Evolutionary conservation across 2,329 filamentous ascomycete species (phyloP).

Genomic region (Scedosporium minutisporum): DNA sequence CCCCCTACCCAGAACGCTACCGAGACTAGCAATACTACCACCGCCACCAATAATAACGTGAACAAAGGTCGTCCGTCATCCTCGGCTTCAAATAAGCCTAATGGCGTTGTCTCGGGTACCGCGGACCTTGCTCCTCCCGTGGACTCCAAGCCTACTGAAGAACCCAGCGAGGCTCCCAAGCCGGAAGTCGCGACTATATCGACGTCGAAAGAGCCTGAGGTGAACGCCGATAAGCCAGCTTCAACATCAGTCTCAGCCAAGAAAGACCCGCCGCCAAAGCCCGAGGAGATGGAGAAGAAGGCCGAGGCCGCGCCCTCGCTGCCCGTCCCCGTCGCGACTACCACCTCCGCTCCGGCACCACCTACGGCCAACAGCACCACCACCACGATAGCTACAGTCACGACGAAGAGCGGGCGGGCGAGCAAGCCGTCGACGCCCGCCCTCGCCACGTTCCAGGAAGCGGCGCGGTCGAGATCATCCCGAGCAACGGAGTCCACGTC

Average conservation of each 20-base stretch:
- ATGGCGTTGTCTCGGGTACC: slow-evolving; percentile 33
- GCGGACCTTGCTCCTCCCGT: slow-evolving; percentile 24
- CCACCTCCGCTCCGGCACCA: slow-evolving; percentile 30
- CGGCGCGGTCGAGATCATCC: slow-evolving; percentile 42
- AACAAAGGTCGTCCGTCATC: slow-evolving; percentile 48
- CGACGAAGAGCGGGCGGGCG: slow-evolving; percentile 56
- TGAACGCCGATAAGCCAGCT: slow-evolving; percentile 31
- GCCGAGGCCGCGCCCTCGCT: slow-evolving; percentile 6
- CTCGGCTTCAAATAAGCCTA: slow-evolving; percentile 52
- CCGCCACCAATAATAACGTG: neutral
- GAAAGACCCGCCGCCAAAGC: slow-evolving; percentile 16
- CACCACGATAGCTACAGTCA: slow-evolving; percentile 31
- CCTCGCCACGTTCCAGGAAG: slow-evolving; percentile 49
- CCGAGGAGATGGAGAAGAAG: slow-evolving; percentile 18
- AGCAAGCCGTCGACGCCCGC: slow-evolving; percentile 60
- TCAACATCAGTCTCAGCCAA: slow-evolving; percentile 18
- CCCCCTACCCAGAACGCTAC: slow-evolving; percentile 56
- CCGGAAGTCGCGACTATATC: slow-evolving; percentile 14
- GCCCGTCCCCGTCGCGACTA: slow-evolving; percentile 10
- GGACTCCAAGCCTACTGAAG: slow-evolving; percentile 12
- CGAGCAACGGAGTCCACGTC: slow-evolving; percentile 23
- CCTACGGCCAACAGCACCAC: slow-evolving; percentile 17
- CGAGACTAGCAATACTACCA: slow-evolving; percentile 26
- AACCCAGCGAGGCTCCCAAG: slow-evolving; percentile 19
- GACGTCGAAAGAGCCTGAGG: slow-evolving; percentile 33